Conservation (phyloP, 2,329 filamentous ascomycete species). For the Arthrobotrys pseudoclavata region DNA sequence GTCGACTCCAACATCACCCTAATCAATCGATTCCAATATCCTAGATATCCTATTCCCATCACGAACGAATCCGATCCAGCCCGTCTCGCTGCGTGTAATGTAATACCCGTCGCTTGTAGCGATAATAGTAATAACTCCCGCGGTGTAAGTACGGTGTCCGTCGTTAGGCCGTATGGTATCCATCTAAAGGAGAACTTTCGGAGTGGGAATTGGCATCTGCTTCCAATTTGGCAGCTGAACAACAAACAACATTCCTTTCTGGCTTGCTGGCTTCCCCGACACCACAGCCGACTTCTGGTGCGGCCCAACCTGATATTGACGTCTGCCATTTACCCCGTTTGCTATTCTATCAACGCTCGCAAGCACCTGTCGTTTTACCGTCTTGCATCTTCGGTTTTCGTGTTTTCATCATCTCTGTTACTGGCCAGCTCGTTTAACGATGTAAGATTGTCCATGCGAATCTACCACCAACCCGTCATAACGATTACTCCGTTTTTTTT, state of each 20-base stretch:
- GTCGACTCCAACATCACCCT: neutral
- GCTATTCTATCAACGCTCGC: neutral
- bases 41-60: neutral
- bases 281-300: slow-evolving; percentile 37
- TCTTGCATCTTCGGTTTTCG: slow-evolving; percentile 2
- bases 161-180: neutral
- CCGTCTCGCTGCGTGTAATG: neutral
- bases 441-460: slow-evolving; percentile 39
- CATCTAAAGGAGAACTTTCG: slow-evolving; percentile 11
- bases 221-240: slow-evolving; percentile 57
- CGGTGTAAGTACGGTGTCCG: neutral
- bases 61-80: neutral
- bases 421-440: slow-evolving; percentile 19
- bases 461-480: slow-evolving; percentile 13
- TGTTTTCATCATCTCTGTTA: neutral
- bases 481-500: neutral
- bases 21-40: too few species aligned
- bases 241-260: slow-evolving; percentile 58
- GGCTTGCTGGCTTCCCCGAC: slow-evolving; percentile 36
- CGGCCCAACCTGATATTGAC: slow-evolving; percentile 23
- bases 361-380: neutral
- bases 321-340: neutral
- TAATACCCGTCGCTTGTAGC: neutral
- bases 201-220: slow-evolving; percentile 31
- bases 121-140: neutral